Evolutionary conservation across 1,284 basidiomycete genomes (phyloP).

Genomic region (Salmacisia buchloeana): DNA sequence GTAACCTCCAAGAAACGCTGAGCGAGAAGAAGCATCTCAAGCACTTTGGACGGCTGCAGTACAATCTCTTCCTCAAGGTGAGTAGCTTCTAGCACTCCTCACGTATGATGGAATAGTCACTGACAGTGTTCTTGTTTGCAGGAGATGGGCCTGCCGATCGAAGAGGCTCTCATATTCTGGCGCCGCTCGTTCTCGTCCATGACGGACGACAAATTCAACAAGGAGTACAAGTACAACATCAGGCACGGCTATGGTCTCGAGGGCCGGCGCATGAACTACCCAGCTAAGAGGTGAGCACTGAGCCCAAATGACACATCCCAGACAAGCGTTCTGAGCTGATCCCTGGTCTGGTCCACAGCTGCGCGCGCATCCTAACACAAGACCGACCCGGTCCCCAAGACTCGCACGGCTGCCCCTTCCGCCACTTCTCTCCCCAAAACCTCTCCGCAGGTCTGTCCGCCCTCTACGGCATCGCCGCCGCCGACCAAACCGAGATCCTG

Average conservation of each 20-base stretch:
- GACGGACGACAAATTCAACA: conserved; percentile 94
- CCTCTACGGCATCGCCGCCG: conserved; percentile 65
- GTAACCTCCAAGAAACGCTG: conserved; percentile 75
- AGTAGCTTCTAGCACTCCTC: neutral
- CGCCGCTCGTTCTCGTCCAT: conserved; percentile 68
- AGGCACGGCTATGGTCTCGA: conserved; percentile 92
- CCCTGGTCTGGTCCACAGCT: conserved; percentile 57
- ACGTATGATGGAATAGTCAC: neutral
- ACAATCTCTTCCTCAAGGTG: conserved; percentile 85
- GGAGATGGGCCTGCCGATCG: conserved; percentile 77
- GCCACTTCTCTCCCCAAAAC: conserved; percentile 80
- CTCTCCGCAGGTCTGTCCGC: conserved; percentile 71
- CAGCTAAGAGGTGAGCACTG: conserved; percentile 70
- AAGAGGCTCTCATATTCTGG: conserved; percentile 94
- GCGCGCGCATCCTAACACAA: conserved; percentile 76
- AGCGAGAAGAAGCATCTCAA: conserved; percentile 78
- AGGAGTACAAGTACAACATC: conserved; percentile 96
- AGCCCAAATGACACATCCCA: too few relatives aligned
- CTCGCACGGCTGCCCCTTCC: conserved; percentile 89
- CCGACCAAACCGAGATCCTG: conserved; percentile 81
- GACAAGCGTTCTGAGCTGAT: neutral
- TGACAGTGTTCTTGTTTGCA: neutral
- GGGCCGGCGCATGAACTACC: conserved; percentile 87
- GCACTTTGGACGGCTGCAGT: conserved; percentile 85
- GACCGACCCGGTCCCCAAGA: conserved; percentile 70